These are phyloP conservation scores for Morella rubra DNA, from an alignment of 306 rosid genomes.

Conservation along the genomic window DNA sequence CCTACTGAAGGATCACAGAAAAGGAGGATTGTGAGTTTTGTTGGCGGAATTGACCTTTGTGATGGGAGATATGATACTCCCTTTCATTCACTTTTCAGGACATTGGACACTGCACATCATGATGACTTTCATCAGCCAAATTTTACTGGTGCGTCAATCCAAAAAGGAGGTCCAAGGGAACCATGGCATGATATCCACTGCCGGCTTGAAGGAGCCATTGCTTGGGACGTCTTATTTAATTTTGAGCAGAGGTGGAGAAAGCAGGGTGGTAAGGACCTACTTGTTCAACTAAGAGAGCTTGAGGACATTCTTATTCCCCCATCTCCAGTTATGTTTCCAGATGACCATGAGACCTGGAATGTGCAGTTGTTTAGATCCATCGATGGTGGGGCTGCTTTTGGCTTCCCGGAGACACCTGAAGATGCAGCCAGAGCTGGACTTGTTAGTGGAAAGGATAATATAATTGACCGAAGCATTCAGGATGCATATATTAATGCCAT, in stretches of 20 bases:
- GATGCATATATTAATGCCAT: conserved; percentile 71
- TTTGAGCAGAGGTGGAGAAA: conserved; percentile 78
- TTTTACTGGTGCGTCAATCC: conserved; percentile 55
- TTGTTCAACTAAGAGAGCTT: conserved; percentile 55
- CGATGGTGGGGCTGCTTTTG: conserved; percentile 81
- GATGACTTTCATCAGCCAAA: conserved; percentile 77
- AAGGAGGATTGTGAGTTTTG: conserved; percentile 68
- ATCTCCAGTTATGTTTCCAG: conserved; percentile 61
- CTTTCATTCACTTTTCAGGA: conserved; percentile 70
- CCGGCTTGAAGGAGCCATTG: conserved; percentile 75
- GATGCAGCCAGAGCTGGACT: conserved; percentile 74
- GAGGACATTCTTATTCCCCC: conserved; percentile 59
- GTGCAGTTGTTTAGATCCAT: conserved; percentile 78
- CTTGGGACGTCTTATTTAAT: conserved; percentile 77
- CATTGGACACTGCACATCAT: conserved; percentile 67
- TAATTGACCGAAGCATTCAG: conserved; percentile 73
- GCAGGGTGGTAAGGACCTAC: conserved; percentile 76
- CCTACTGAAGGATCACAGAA: conserved; percentile 48
- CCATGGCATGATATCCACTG: conserved; percentile 84
- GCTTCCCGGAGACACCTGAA: conserved; percentile 75
- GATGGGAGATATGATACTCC: conserved; percentile 78
- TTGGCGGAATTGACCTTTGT: conserved; percentile 77
- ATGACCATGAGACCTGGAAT: conserved; percentile 69
- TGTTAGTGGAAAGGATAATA: conserved; percentile 69
- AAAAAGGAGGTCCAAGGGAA: conserved; percentile 77